A percentile compares a stretch with the other conserved stretches of the same genome.
phyloP scores from a whole-genome alignment of 805 yeast genomes.

The Clavispora santaluciae region DNA sequence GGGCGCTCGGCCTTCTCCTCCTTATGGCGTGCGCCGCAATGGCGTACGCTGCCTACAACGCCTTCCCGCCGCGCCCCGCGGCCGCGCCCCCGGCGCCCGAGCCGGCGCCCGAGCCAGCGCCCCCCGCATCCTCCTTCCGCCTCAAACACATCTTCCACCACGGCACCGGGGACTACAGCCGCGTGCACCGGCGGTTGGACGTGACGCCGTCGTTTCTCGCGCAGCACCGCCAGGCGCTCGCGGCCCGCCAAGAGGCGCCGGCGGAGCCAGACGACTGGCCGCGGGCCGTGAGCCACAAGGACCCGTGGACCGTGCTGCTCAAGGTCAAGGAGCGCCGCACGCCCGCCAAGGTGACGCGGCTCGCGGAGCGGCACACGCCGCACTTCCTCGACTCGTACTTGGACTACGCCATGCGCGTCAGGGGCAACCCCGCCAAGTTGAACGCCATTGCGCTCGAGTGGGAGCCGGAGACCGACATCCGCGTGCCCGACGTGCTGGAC shows the following conservation, averaged over 20 bases:
- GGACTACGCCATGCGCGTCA: conserved; percentile 46
- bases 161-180: conserved; percentile 43
- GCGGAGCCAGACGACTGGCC: conserved; percentile 35
- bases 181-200: conserved; percentile 47
- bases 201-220: conserved; percentile 39
- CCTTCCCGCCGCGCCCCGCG: no score
- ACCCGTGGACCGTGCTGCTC: conserved; percentile 37
- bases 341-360: conserved; percentile 20
- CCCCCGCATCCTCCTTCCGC: conserved; percentile 15
- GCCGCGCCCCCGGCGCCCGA: background rate
- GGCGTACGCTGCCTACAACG: no score
- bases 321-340: conserved; percentile 20
- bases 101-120: background rate
- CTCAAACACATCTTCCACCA: conserved; percentile 61
- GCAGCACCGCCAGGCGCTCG: conserved; percentile 1
- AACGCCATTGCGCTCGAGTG: conserved; percentile 53
- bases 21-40: background rate
- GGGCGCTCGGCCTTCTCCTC: background rate
- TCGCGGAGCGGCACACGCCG: conserved; percentile 44
- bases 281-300: conserved; percentile 19
- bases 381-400: conserved; percentile 64
- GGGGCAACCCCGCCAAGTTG: conserved; percentile 32
- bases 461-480: conserved; percentile 46
- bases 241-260: conserved; percentile 4
- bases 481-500: conserved; percentile 74